Base-by-base conservation (phyloP, 140 eudicot genomes). In the Anethum foeniculum region DNA sequence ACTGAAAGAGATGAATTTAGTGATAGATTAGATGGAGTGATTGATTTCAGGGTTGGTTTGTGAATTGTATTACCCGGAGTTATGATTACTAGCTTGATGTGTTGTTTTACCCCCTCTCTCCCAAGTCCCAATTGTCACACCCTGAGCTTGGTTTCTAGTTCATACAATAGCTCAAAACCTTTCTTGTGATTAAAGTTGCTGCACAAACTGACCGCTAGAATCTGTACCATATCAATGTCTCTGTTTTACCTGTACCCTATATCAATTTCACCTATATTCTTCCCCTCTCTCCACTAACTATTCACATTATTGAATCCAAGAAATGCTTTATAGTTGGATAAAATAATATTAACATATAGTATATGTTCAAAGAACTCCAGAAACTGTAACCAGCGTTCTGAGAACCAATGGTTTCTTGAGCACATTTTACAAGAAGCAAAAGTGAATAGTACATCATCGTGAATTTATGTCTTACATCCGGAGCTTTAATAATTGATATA, bases 171-270 rank as follows among this genome's bases (percentile, higher is more conserved):
- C 76, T 75, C 84, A 44, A 38, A 67, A 86, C 89, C 90, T 90
- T 81, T 90, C 80, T 32, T 43, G 76, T 88, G 90, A 85, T 90
- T 88, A 86, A 90, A 88, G 95, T 83, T 83, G 84, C 89, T 86
- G 95, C 73, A 85, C 85, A 79, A 85, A 85, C 86, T 88, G 87
- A 76, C 15, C 44, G 30, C 41, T 47, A 8, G 44, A 75, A 44
- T 47, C 32, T 43, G 64, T 49, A 75, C 43, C 79, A 75, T n/a
- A 46, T 75, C 51, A 82, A 28, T 75, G 79, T 75, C 79, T 46
- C 79, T 75, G 74, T 75, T 75, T 75, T 75, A 75, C 79, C 62
- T 14, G 41, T 75, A 28, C 79, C 62, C 79, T 75, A 30, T 15
- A 14, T 47, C n/a, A 75, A 16, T n/a, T 75, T 75, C 79, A 75